Base-by-base conservation (phyloP, 2,329 filamentous ascomycete species). In the Stylonectria norvegica region DNA sequence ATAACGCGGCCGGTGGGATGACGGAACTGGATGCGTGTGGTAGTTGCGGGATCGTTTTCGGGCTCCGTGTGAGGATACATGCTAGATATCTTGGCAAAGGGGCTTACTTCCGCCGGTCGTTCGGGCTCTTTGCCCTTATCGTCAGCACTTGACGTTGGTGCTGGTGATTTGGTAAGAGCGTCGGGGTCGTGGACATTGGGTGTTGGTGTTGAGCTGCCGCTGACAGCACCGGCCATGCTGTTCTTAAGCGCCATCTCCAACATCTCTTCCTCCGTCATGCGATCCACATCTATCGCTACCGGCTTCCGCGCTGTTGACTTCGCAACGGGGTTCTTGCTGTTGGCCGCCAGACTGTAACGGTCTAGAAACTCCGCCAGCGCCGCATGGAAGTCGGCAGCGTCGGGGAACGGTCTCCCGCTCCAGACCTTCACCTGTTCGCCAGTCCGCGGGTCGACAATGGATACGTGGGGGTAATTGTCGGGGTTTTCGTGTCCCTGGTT, bases 201-300 rank as follows among this genome's bases (percentile, higher is more conserved):
- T 42, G 59, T 65, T 15, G 66, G 65, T 11, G 61, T 58, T 9
- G 63, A 61, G 8, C 61, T 56, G 56, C 60, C 47, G 56, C 61
- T 60, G 12, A 50, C 52, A 17, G 53, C 60, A 2, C 75, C 78
- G 11, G 81, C 83, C 32, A 97, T 69, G 59, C 90, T 96, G 67
- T 94, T 93, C 62, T 90, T 82, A 59, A 98, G 65, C 0, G 93
- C 93, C 78, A 96, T 83, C 64, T 96, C 86, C 53, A 98, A 71
- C 89, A 95, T 95, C 68, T 98, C 90, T 35, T 97, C 90, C 61
- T 98, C 93, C 0, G 89, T 95, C 84, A 98, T 91, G 27, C 86
- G 81, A 43, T 86, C 85, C 2, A 96, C 79, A 50, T 91, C 87
- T 39, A 86, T 74, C 36, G 79, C 73, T 59, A 84, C 83, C 32